These are phyloP conservation scores for Leucosporidium creatinivorum DNA, from an alignment of 768 basidiomycete species.

Conservation along the genomic window DNA sequence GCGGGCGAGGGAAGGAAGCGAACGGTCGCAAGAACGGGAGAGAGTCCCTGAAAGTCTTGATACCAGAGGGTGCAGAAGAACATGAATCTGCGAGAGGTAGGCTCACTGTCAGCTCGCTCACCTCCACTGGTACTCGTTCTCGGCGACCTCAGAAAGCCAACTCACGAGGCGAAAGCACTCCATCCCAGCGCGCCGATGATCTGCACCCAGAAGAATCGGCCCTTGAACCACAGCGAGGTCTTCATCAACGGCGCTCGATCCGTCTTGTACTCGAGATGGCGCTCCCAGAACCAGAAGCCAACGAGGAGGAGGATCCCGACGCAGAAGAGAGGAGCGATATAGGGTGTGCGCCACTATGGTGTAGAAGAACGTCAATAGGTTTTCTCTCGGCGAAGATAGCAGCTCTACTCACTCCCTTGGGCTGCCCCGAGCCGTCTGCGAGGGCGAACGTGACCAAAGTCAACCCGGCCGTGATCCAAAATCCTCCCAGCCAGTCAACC, in stretches of 20 bases:
- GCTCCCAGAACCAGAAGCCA: slow-evolving; percentile 61
- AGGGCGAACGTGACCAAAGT: slow-evolving; percentile 67
- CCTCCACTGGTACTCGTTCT: no score
- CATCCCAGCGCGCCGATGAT: slow-evolving; percentile 17
- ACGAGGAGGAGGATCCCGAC: slow-evolving; percentile 54
- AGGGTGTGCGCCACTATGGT: slow-evolving; percentile 16
- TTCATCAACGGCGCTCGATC: slow-evolving; percentile 8
- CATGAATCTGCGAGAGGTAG: background rate
- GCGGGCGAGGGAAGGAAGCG: slow-evolving; percentile 15
- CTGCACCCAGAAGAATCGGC: slow-evolving; percentile 7
- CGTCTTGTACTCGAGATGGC: slow-evolving; percentile 49
- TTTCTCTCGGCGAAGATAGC: background rate
- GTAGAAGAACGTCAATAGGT: background rate
- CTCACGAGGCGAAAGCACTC: slow-evolving; percentile 1
- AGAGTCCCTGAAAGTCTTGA: slow-evolving; percentile 8
- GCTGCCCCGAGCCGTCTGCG: slow-evolving; percentile 57
- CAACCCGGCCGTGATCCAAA: slow-evolving; percentile 58
- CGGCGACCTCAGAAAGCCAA: background rate
- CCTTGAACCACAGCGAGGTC: slow-evolving; percentile 14
- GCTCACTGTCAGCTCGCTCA: background rate
- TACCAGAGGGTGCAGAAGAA: slow-evolving; percentile 10
- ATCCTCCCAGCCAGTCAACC: slow-evolving; percentile 71
- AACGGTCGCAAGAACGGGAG: slow-evolving; percentile 15
- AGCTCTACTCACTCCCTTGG: slow-evolving; percentile 41
- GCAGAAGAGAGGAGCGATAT: slow-evolving; percentile 65